These are phyloP conservation scores for Ascochyta rabiei DNA, from an alignment of 2,329 filamentous ascomycete genomes.

Conservation along the genomic window DNA sequence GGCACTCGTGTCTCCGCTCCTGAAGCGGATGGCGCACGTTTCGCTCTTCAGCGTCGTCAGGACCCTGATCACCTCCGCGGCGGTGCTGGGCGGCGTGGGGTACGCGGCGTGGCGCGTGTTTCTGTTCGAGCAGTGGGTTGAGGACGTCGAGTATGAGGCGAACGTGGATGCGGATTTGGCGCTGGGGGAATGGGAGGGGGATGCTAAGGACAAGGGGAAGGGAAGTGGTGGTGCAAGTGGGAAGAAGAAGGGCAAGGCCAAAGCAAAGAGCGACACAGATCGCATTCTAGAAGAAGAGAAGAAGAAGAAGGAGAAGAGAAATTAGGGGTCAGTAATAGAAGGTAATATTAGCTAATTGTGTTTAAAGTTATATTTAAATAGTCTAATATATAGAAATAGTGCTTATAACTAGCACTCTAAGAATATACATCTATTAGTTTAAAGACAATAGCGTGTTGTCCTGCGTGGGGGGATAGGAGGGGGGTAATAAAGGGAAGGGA, in stretches of 20 bases:
- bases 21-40: conserved; percentile 42
- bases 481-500: no score
- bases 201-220: not conserved
- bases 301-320: conserved; percentile 10
- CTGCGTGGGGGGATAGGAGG: no score
- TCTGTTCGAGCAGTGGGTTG: conserved; percentile 29
- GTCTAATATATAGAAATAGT: no score
- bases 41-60: conserved; percentile 27
- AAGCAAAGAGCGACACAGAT: conserved; percentile 1
- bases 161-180: conserved; percentile 39
- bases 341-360: no score
- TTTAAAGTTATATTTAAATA: no score
- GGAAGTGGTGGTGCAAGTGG: no score
- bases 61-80: not conserved
- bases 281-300: conserved; percentile 11
- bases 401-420: no score
- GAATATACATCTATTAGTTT: no score
- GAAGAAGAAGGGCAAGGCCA: conserved; percentile 2
- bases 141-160: conserved; percentile 37
- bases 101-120: conserved; percentile 27
- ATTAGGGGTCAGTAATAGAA: no score
- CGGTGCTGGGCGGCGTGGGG: conserved; percentile 7
- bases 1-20: conserved; percentile 51
- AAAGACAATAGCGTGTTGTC: no score
- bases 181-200: conserved; percentile 31